Percentiles rank a stretch among this genome's conserved stretches.
phyloP scores from a whole-genome alignment of 2,329 filamentous ascomycete species.

The Xenoacremonium recifei region DNA sequence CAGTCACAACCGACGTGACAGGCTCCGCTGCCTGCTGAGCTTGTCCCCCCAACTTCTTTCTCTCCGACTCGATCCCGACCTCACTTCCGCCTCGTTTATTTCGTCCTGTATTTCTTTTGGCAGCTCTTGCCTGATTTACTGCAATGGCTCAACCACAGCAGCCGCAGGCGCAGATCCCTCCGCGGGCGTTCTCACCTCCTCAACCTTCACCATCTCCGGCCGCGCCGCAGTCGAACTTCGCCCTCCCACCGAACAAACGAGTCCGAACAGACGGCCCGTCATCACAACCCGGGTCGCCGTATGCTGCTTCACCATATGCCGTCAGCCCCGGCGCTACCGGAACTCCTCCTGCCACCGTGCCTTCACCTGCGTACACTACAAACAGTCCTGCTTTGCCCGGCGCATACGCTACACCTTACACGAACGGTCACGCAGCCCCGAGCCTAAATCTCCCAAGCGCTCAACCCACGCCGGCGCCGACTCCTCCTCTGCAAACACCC shows the following conservation, averaged over 20 bases:
- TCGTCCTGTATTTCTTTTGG: constrained; percentile 8
- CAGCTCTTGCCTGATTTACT: constrained; percentile 6
- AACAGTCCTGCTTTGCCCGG: constrained; percentile 31
- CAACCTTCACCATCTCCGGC: constrained; percentile 62
- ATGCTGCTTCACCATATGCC: constrained; percentile 51
- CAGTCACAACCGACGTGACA: constrained; percentile 42
- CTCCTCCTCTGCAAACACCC: constrained; percentile 30
- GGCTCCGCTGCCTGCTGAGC: constrained; percentile 50
- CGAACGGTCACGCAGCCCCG: constrained; percentile 36
- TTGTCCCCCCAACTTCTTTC: too few relatives aligned
- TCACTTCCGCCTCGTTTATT: constrained; percentile 9
- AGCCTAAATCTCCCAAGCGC: constrained; percentile 34
- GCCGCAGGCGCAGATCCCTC: constrained; percentile 40
- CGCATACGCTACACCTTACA: constrained; percentile 36
- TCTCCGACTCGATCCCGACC: too few relatives aligned
- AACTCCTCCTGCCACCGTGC: constrained; percentile 37
- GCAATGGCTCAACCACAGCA: constrained; percentile 63
- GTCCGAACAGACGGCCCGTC: constrained; percentile 56
- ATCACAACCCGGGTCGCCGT: constrained; percentile 66
- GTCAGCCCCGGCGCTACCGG: constrained; percentile 44
- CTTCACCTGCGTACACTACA: constrained; percentile 37
- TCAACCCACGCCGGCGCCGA: constrained; percentile 28
- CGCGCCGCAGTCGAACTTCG: constrained; percentile 50
- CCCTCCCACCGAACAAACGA: constrained; percentile 70
- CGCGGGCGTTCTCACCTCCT: constrained; percentile 60